phyloP scores from a whole-genome alignment of 2,329 filamentous ascomycete genomes.

The Chaetomiaceae sp. region DNA sequence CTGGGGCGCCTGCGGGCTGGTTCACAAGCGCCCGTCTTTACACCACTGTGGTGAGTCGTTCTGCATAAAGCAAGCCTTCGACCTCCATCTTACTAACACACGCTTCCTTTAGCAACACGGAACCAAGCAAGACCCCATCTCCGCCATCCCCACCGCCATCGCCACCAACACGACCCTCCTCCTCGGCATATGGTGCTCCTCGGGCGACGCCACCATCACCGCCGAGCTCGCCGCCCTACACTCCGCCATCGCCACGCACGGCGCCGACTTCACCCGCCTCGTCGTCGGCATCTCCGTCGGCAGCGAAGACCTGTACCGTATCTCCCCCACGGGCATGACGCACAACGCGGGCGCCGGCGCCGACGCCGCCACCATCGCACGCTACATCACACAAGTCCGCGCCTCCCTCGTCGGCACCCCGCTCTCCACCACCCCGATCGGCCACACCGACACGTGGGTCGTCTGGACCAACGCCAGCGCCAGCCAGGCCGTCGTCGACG shows the following conservation, averaged over 20 bases:
- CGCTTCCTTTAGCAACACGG: slow-evolving; percentile 49
- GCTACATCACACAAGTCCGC: not conserved
- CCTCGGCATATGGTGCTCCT: slow-evolving; percentile 78
- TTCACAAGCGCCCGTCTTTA: slow-evolving; percentile 69
- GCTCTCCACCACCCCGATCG: not conserved
- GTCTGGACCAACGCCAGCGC: not conserved
- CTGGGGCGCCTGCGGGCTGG: slow-evolving; percentile 48
- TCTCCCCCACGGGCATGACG: not conserved
- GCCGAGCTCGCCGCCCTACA: slow-evolving; percentile 71
- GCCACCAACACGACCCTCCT: slow-evolving; percentile 71
- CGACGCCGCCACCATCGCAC: not conserved
- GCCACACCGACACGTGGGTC: slow-evolving; percentile 3
- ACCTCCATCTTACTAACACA: not conserved
- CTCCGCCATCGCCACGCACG: slow-evolving; percentile 63
- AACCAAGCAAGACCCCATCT: slow-evolving; percentile 58
- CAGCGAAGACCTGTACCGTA: slow-evolving; percentile 8
- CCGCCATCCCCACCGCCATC: slow-evolving; percentile 77
- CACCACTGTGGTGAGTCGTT: slow-evolving; percentile 55
- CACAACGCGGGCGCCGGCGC: not conserved
- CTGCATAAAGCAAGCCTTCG: not conserved
- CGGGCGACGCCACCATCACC: slow-evolving; percentile 53
- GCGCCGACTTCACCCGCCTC: slow-evolving; percentile 55
- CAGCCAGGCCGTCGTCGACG: not conserved
- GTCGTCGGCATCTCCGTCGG: slow-evolving; percentile 75
- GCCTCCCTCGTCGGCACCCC: not conserved